Percentiles rank a stretch among this genome's conserved stretches.
phyloP scores from a whole-genome alignment of 306 rosid species.

The Quercus cerris region DNA sequence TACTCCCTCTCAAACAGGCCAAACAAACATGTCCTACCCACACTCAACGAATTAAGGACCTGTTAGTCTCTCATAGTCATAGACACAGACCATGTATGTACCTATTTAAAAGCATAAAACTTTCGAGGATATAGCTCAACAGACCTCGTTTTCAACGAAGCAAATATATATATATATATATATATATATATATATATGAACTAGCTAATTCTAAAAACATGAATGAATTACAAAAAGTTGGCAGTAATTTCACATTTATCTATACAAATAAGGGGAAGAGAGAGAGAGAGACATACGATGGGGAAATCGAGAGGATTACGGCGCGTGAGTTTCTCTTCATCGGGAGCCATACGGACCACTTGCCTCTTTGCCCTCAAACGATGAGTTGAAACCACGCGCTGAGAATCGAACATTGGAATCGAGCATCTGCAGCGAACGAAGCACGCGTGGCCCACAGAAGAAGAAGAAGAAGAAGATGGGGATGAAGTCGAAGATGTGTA shows the following conservation, averaged over 20 bases:
- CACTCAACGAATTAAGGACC: too few relatives aligned
- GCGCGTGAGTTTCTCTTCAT: slow-evolving; percentile 37
- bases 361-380: slow-evolving; percentile 12
- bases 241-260: neutral
- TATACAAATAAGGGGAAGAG: neutral
- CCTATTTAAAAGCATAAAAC: rapidly evolving
- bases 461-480: neutral
- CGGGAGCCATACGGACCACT: slow-evolving; percentile 32
- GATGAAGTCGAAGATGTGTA: neutral
- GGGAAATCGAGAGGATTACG: slow-evolving; percentile 42
- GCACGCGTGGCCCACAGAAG: neutral
- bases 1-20: too few relatives aligned
- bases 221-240: neutral
- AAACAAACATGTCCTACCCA: too few relatives aligned
- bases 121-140: too few relatives aligned
- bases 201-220: too few relatives aligned
- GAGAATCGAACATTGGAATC: neutral
- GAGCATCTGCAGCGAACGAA: neutral
- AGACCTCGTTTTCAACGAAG: too few relatives aligned
- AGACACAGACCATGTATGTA: too few relatives aligned
- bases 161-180: too few relatives aligned
- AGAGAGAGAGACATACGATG: neutral
- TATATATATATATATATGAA: too few relatives aligned
- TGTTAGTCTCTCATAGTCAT: too few relatives aligned
- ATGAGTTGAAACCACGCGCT: neutral